Base-by-base conservation (phyloP, 2,329 filamentous ascomycete species). In the Chaetoscypha palmicola region DNA sequence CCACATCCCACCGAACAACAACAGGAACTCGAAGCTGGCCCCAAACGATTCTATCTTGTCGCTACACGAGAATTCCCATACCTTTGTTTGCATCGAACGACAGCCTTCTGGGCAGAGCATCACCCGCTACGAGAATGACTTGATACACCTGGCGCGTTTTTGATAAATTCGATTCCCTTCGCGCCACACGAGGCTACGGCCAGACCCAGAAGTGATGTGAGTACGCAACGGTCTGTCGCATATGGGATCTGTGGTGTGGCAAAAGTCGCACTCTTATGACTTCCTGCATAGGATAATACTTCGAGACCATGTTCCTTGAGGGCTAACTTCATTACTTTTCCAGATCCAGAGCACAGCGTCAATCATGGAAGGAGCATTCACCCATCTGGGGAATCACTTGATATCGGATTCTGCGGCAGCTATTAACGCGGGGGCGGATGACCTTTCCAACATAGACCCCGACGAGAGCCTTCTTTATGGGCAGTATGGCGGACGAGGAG, bases 301-400 rank as follows among this genome's bases (percentile, higher is more conserved):
- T 31, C 28, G 28, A 31, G 16, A 10, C 16, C 16, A 4, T 31
- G 28, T n/a, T n/a, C n/a, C 28, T 14, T 31, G 9, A 3, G 28
- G 24, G 23, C 40, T 20, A 35, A 50, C 53, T 35, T 23, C 46
- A 47, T 19, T 19, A 7, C 38, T 30, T 33, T 31, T 23, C 9
- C 36, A 54, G 52, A 41, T 40, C 34, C 44, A 44, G 43, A 47
- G 38, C 45, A 47, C 37, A 43, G 52, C 38, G 36, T 28, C 40
- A 41, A 61, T 40, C 56, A 91, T 92, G 86, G 86, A 92, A 72
- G 85, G 83, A 64, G 85, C 87, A 56, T 94, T 94, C 64, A 91
- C 83, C 51, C 84, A 92, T 67, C 79, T 91, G 60, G 86, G 84
- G 59, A 94, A 92, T 68, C 84, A 90, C 67, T 71, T 90, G 56